These are phyloP conservation scores for Talaromyces amestolkiae DNA, from an alignment of 2,329 filamentous ascomycete species.

Conservation along the genomic window DNA sequence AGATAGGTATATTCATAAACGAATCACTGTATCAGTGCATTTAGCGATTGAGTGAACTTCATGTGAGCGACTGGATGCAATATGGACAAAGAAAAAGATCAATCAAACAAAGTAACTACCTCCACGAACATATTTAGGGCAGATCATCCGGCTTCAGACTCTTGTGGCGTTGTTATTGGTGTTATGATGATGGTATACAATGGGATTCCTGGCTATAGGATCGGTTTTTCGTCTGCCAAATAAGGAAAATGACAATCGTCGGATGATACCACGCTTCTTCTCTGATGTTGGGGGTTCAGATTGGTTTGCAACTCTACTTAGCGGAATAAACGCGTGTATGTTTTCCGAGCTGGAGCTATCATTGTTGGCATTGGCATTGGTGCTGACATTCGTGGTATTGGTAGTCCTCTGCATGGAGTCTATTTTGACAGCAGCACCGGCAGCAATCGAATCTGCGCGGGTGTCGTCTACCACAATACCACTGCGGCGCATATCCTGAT, in stretches of 20 bases:
- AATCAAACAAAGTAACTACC: background rate
- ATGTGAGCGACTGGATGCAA: background rate
- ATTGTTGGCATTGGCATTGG: background rate
- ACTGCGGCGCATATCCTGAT: background rate
- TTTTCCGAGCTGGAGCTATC: background rate
- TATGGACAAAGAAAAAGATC: background rate
- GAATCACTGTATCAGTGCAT: too few relatives aligned
- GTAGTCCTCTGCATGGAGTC: background rate
- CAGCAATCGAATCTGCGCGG: background rate
- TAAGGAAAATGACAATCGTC: constrained; percentile 4
- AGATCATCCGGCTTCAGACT: background rate
- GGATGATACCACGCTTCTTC: constrained; percentile 1
- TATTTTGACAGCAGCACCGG: background rate
- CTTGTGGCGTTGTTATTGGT: background rate
- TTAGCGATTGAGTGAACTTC: background rate
- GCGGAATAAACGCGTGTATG: background rate
- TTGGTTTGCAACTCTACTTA: background rate
- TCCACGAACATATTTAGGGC: background rate
- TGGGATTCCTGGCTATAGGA: background rate
- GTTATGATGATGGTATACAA: background rate
- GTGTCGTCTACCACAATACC: background rate
- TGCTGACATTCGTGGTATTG: background rate
- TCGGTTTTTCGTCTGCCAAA: constrained; percentile 1
- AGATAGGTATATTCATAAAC: background rate
- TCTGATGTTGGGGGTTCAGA: background rate